Base-by-base conservation (phyloP, 768 basidiomycete species). In the Lactarius deliciosus region DNA sequence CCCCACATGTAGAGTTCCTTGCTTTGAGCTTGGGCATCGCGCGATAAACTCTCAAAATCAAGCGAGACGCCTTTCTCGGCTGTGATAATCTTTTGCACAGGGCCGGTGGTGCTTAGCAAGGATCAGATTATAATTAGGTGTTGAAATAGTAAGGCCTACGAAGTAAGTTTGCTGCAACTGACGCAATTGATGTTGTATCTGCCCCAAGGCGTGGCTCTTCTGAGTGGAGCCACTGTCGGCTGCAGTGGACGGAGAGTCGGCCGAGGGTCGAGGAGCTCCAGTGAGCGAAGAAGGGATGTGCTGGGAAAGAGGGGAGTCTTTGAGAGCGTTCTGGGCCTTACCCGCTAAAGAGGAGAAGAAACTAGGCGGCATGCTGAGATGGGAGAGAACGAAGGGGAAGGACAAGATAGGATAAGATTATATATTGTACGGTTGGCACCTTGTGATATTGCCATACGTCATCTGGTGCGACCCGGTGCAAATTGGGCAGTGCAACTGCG, bases 1-100 rank as follows among this genome's bases (percentile, higher is more conserved):
- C 92, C 92, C 92, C 92, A 94, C 16, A 83, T 84, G 72, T 92
- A 94, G 30, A 94, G 78, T 67, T 94, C 93, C 76, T 93, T 94
- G 81, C 90, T 91, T 73, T 88, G 86, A 0, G 83, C 77, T 73
- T 92, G 88, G 9, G 82, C 73, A 72, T 92, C 87, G 69, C 88
- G 84, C 3, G 86, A 79, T 36, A 88, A 76, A 64, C 80, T 82
- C 70, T 92, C 89, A 72, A 85, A 83, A 75, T 91, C 90, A 70
- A 94, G 81, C 22, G 88, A 86, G 18, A 93, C 79, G 5, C 92
- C 88, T 75, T 94, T 94, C 74, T 85, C 83, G 7, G 83, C 78
- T 0, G 92, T 94, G 69, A 94, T 87, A 65, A 93, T 86, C 74
- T 86, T 89, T 79, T 94, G 92, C 0, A 89, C 75, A 4, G 90